A percentile compares a stretch with the other conserved stretches of the same genome.
phyloP scores from a whole-genome alignment of 768 basidiomycete species.

The Tylopilus plumbeoviolaceoides region DNA sequence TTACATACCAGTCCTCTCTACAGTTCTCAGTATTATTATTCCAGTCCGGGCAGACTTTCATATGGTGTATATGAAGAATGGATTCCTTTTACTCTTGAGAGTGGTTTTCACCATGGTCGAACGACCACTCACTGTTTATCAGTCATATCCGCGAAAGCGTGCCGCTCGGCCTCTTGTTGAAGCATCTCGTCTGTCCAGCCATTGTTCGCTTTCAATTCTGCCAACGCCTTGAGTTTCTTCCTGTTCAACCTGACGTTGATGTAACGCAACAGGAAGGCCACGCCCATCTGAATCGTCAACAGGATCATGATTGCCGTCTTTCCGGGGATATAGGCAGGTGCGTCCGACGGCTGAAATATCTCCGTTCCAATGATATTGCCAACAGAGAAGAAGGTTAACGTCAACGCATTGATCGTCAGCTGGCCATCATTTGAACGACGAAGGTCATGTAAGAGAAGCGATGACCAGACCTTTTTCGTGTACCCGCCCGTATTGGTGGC shows the following conservation, averaged over 20 bases:
- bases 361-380: background rate
- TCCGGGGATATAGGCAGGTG: background rate
- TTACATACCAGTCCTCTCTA: slow-evolving; percentile 20
- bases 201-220: slow-evolving; percentile 13
- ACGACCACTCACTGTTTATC: slow-evolving; percentile 21
- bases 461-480: slow-evolving; percentile 19
- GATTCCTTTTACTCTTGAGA: slow-evolving; percentile 22
- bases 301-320: slow-evolving; percentile 1
- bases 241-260: slow-evolving; percentile 24
- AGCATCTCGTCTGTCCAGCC: slow-evolving; percentile 16
- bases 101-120: background rate
- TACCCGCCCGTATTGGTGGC: slow-evolving; percentile 24
- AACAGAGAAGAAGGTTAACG: slow-evolving; percentile 13
- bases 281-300: slow-evolving; percentile 1
- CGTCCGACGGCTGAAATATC: slow-evolving; percentile 25
- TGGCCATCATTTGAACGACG: background rate
- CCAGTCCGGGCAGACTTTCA: slow-evolving; percentile 4
- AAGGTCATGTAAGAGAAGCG: background rate
- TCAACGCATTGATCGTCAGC: slow-evolving; percentile 18
- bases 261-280: slow-evolving; percentile 10
- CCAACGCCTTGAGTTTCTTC: slow-evolving; percentile 12
- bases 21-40: background rate
- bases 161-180: slow-evolving; percentile 8
- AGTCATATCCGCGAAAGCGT: slow-evolving; percentile 28
- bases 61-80: slow-evolving; percentile 33